Evolutionary conservation across 2,329 filamentous ascomycete genomes (phyloP), one percentile per base, ranked within the genome.

Genomic region (Calonectria pteridis): DNA sequence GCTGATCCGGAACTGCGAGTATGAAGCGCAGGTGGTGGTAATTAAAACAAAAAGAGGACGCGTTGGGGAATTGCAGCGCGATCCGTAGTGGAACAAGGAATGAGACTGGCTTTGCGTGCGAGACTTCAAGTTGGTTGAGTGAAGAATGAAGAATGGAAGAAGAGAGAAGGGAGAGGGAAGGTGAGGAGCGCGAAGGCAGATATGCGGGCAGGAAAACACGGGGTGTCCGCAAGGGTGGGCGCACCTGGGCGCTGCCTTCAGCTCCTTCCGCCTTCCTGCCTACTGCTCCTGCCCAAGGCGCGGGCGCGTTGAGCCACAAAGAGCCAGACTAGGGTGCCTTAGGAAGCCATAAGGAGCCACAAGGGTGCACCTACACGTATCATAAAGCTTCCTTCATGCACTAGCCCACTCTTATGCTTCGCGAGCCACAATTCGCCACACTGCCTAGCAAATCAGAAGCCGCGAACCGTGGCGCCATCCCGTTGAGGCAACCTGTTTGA

Each of bases 141-240:
- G 73, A 75, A 77, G 77, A 76, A 75, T 76, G 77, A 76, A 72
- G 71, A 68, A 66, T 37, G 65, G 67, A 71, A 55, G 43, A 67
- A 40, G 37, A 68, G 46, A 51, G 76, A 63, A 64, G 73, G 71
- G 67, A 71, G 67, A 71, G 70, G 31, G 69, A 68, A 66, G 55
- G 51, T 35, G 46, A 69, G 66, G 69, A 67, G 64, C 72, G 49
- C 35, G 63, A 67, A 74, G 69, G 71, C 69, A 75, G 63, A 72
- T 50, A 69, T 68, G 69, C 64, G 76, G 76, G 55, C 64, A 77
- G 76, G 55, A 81, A 81, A 81, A 79, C 74, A 80, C 68, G 77
- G 79, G 78, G 79, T 77, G 77, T 26, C 33, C 23, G 33, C 33
- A 18, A 14, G 35, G 33, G 55, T 62, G 55, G 55, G 55, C 55